Conservation (phyloP, 257 asterid genomes). For the Mitragyna speciosa region DNA sequence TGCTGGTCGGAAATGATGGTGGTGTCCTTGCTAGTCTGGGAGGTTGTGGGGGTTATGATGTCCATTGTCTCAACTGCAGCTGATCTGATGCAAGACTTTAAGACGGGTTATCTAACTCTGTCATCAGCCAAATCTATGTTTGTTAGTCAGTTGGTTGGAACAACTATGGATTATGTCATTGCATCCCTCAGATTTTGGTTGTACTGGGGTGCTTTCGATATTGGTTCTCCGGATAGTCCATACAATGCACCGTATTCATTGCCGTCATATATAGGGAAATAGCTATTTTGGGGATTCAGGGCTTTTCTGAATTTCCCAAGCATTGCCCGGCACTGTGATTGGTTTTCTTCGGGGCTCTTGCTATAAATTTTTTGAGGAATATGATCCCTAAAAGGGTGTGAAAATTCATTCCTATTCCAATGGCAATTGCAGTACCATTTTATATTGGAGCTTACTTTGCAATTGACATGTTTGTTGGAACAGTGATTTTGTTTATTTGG, state of each 20-base stretch:
- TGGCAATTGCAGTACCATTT: constrained; percentile 97
- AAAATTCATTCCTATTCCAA: constrained; percentile 80
- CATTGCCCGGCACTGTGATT: constrained; percentile 76
- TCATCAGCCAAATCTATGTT: constrained; percentile 95
- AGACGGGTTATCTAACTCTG: constrained; percentile 77
- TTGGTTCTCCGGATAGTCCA: constrained; percentile 92
- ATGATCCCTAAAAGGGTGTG: constrained; percentile 52
- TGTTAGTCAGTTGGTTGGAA: constrained; percentile 92
- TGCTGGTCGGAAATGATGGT: constrained; percentile 75
- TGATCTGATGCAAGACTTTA: constrained; percentile 93
- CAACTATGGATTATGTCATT: constrained; percentile 91
- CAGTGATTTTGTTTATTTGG: constrained; percentile 79
- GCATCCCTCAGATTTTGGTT: constrained; percentile 97
- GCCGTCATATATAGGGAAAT: constrained; percentile 88
- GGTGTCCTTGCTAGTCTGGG: constrained; percentile 91
- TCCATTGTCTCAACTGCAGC: constrained; percentile 95
- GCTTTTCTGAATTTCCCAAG: constrained; percentile 89
- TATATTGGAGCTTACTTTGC: constrained; percentile 96
- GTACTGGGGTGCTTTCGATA: constrained; percentile 88
- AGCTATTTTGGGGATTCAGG: constrained; percentile 93
- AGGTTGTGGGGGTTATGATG: constrained; percentile 98
- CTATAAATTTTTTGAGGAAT: constrained; percentile 65
- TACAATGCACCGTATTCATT: constrained; percentile 88
- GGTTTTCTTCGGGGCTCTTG: constrained; percentile 73
- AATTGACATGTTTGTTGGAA: constrained; percentile 91